Base-by-base conservation (phyloP, 2,329 filamentous ascomycete species). In the Phoma sp. region DNA sequence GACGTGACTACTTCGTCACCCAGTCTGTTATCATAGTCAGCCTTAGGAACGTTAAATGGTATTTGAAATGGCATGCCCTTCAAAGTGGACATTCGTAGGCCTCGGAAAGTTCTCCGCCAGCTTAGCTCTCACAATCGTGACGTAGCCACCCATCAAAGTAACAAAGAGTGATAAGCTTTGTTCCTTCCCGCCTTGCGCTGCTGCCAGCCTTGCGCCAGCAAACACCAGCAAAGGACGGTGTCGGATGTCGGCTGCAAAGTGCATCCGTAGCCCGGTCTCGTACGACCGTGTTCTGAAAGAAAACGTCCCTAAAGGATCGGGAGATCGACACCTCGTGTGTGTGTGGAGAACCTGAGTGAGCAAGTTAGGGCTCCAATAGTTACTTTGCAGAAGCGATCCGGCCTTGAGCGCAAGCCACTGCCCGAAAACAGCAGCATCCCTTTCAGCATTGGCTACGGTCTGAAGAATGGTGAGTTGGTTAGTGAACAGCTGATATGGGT, bases 271-370 rank as follows among this genome's bases (percentile, higher is more conserved):
- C 42, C 42, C 15, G 47, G 47, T 12, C 28, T 26, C 28, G 28
- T 23, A 32, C 15, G 23, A 23, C 25, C 12, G 6, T 20, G 17
- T 21, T 20, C 53, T 56, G 43, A 61, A 40, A 34, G n/a, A n/a
- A n/a, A n/a, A n/a, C n/a, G n/a, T n/a, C n/a, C n/a, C n/a, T n/a
- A n/a, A n/a, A 32, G 42, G 39, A 33, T 61, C 59, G 59, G 59
- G 59, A 59, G 49, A 61, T 61, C 50, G 56, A 59, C 49, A 28
- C n/a, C 49, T 56, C 45, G 40, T 18, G 20, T 26, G 14, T 42
- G 53, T 26, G 14, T 42, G 53, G 45, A 47, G 45, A 47, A 29
- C 32, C 18, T 18, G 23, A 4, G n/a, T 25, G 25, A 7, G 33
- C 32, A 36, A 29, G 32, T 26, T 26, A 38, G 30, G 25, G 21